Evolutionary conservation across 352 stramenopile genomes (phyloP), one percentile per base, ranked within the genome.

Genomic region (Blastocystis sp.): DNA sequence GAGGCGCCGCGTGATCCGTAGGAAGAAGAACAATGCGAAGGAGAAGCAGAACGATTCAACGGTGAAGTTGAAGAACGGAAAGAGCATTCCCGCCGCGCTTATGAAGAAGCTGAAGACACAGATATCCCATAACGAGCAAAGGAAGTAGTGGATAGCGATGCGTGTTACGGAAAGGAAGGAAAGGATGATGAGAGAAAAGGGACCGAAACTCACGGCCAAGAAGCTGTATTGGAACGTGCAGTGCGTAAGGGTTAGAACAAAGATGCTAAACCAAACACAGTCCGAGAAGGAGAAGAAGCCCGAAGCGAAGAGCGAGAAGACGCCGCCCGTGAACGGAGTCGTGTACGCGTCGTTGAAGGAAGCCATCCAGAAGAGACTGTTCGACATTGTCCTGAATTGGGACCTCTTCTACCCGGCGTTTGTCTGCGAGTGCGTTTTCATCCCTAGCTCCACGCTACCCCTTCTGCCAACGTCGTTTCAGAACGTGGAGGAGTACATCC

Each of bases 351-450:
- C 74, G 16, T 45, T 85, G 41, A 85, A 85, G 51, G 21, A 55
- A 31, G 74, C 74, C 31, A 33, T 85, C 12, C 74, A 85, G 51
- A 85, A 24, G n/a, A 50, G 74, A 10, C 39, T 85, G 1, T 85
- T 69, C 41, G 74, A 69, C 37, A 69, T 85, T 59, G 12, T 85
- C 26, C 74, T 85, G 12, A 85, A 85, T 29, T 85, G 74, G 74
- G 61, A 85, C 50, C 55, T 85, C 31, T 67, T 85, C 13, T 21
- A 33, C 21, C 41, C 55, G 21, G 50, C 74, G 74, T 85, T 39
- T 37, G 16, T 0, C 12, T 80, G 31, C 21, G 29, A 4, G 41
- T 39, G 55, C 51, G 45, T 67, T 45, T 13, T 41, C 3, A 26
- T 21, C 35, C 31, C 4, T 67, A 85, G 74, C 37, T 33, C 65